Conservation (phyloP, 1,139 yeast species). For the Nakaseomyces kungkrabaensis region DNA sequence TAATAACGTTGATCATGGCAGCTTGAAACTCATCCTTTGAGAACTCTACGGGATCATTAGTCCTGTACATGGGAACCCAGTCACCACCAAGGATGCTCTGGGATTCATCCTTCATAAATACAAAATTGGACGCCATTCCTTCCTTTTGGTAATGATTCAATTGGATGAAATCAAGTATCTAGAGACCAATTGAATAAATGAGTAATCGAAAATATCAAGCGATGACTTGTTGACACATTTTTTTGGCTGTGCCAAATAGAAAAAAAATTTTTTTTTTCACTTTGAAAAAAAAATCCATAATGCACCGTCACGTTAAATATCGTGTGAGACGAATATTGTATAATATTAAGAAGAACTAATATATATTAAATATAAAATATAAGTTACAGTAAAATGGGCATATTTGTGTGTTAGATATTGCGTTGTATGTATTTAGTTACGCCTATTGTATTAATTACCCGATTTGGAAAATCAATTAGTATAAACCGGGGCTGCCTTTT, state of each 20-base stretch:
- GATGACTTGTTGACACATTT: not conserved
- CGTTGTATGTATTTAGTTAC: too few relatives aligned
- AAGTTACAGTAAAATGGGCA: too few relatives aligned
- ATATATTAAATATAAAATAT: too few relatives aligned
- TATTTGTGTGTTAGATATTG: too few relatives aligned
- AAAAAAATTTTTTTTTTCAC: not conserved
- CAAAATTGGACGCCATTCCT: constrained; percentile 22
- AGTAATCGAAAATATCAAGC: not conserved
- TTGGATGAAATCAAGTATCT: not conserved
- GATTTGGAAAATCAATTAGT: too few relatives aligned
- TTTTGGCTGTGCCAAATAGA: too few relatives aligned
- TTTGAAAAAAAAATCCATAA: too few relatives aligned
- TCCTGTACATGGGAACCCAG: constrained; percentile 52
- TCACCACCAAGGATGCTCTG: constrained; percentile 47
- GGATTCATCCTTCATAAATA: constrained; percentile 13
- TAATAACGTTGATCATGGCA: constrained; percentile 74
- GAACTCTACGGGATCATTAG: constrained; percentile 29
- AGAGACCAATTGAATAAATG: not conserved
- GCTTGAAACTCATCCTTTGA: constrained; percentile 47
- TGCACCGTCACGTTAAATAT: not conserved
- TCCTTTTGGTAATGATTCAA: too few relatives aligned
- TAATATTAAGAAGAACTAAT: not conserved
- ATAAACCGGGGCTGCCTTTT: too few relatives aligned
- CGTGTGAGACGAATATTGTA: not conserved
- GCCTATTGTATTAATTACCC: too few relatives aligned